Percentiles rank a stretch among this genome's conserved stretches.
Evolutionary conservation across 495 filamentous ascomycete genomes (phyloP).

Genomic region (Penicillium atrosanguineum): DNA sequence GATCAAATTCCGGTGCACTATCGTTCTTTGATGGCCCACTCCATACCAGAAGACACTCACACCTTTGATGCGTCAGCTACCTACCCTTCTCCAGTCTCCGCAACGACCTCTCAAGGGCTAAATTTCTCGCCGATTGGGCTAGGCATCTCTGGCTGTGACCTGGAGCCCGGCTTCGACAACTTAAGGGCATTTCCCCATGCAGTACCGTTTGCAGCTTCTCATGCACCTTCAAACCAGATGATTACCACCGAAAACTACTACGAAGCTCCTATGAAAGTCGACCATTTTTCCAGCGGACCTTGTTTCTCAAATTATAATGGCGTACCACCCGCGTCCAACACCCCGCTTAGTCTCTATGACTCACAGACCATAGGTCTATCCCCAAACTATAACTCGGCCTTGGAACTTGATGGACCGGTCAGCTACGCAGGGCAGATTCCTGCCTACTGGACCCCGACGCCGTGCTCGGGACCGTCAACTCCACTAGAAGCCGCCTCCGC

Average conservation of each 20-base stretch:
- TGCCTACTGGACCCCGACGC: constrained; percentile 23
- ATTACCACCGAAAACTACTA: constrained; percentile 15
- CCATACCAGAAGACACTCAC: constrained; percentile 15
- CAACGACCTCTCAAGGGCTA: constrained; percentile 12
- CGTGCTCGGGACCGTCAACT: constrained; percentile 16
- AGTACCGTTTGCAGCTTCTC: constrained; percentile 10
- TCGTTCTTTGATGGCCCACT: constrained; percentile 7
- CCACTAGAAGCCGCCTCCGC: constrained; percentile 1
- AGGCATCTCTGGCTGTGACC: constrained; percentile 33
- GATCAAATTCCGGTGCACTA: constrained; percentile 6
- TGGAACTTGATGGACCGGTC: constrained; percentile 11
- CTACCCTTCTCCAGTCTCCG: constrained; percentile 23
- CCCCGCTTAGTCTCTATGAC: constrained; percentile 27
- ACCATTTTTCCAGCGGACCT: constrained; percentile 14
- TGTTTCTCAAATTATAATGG: constrained; percentile 21
- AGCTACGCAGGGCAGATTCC: constrained; percentile 9
- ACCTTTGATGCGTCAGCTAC: constrained; percentile 15
- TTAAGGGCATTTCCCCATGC: constrained; percentile 9
- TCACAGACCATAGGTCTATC: constrained; percentile 25
- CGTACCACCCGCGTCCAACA: constrained; percentile 15
- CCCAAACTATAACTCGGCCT: constrained; percentile 20
- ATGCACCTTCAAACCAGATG: constrained; percentile 20
- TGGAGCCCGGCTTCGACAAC: constrained; percentile 16
- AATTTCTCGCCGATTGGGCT: constrained; percentile 22
- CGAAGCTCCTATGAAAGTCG: constrained; percentile 17